Evolutionary conservation across 2,329 filamentous ascomycete genomes (phyloP).

Genomic region (Massarina eburnea): DNA sequence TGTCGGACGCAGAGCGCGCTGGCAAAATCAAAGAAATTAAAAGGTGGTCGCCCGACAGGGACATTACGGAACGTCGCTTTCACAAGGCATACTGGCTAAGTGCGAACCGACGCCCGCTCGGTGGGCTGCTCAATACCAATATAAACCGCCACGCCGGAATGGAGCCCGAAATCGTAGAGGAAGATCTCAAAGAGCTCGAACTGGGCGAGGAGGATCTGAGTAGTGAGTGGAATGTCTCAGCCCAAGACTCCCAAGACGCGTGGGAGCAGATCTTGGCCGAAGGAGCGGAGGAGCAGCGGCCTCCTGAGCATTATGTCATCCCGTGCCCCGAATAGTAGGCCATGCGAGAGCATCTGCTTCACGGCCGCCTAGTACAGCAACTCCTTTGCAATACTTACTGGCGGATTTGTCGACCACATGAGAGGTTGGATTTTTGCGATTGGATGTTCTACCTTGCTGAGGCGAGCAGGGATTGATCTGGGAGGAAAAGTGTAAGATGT

Average conservation of each 20-base stretch:
- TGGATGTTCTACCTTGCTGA: no score
- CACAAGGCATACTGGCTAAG: constrained; percentile 34
- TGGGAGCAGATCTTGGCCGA: background rate
- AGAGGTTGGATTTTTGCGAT: no score
- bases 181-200: background rate
- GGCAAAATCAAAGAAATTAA: constrained; percentile 10
- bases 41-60: constrained; percentile 18
- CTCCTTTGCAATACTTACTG: no score
- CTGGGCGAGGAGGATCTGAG: background rate
- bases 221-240: background rate
- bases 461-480: no score
- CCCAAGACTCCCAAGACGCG: background rate
- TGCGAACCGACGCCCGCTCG: constrained; percentile 18
- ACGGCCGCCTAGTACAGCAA: no score
- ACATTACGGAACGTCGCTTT: constrained; percentile 23
- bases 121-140: constrained; percentile 12
- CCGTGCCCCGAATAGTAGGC: background rate
- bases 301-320: background rate
- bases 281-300: background rate
- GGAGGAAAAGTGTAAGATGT: no score
- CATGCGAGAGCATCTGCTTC: background rate
- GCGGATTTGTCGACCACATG: no score
- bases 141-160: constrained; percentile 1
- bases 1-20: background rate
- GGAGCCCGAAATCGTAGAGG: constrained; percentile 5